These are phyloP conservation scores for Nannizziopsis barbatae DNA, from an alignment of 2,329 filamentous ascomycete genomes.

Conservation along the genomic window DNA sequence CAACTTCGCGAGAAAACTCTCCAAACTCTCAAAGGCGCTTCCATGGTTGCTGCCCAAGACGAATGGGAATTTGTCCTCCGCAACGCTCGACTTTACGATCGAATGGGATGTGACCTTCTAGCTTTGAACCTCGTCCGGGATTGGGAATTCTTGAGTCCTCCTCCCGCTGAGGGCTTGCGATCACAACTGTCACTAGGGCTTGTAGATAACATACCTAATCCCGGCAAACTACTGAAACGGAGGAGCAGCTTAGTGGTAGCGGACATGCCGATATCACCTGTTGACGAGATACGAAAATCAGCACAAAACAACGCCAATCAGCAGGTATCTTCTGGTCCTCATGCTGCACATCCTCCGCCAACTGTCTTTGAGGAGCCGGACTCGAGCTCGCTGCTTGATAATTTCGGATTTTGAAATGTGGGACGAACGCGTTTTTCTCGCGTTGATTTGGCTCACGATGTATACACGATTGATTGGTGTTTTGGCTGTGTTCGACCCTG, in stretches of 20 bases:
- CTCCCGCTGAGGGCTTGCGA: constrained; percentile 18
- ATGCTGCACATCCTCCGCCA: constrained; percentile 34
- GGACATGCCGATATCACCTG: constrained; percentile 44
- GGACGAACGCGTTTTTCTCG: not conserved
- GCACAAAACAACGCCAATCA: constrained; percentile 13
- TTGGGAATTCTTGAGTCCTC: constrained; percentile 40
- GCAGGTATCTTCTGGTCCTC: not conserved
- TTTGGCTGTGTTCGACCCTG: too few species aligned
- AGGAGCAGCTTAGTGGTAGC: constrained; percentile 70
- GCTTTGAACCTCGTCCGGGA: constrained; percentile 61
- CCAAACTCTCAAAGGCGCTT: constrained; percentile 75
- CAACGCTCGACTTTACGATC: constrained; percentile 70
- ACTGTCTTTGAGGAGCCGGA: constrained; percentile 90
- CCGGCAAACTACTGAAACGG: constrained; percentile 56
- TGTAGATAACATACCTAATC: constrained; percentile 41
- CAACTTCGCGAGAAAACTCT: constrained; percentile 71
- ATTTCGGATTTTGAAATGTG: constrained; percentile 67
- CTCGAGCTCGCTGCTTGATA: constrained; percentile 74
- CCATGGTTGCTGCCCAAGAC: constrained; percentile 62
- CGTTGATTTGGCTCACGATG: not conserved
- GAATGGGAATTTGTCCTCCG: constrained; percentile 87
- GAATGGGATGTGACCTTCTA: constrained; percentile 87
- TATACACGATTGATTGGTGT: constrained; percentile 1
- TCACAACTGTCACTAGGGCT: constrained; percentile 17
- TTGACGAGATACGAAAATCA: constrained; percentile 29